Evolutionary conservation across 1,139 yeast species (phyloP), one percentile per base, ranked within the genome.

Genomic region (Kazachstania sp.): DNA sequence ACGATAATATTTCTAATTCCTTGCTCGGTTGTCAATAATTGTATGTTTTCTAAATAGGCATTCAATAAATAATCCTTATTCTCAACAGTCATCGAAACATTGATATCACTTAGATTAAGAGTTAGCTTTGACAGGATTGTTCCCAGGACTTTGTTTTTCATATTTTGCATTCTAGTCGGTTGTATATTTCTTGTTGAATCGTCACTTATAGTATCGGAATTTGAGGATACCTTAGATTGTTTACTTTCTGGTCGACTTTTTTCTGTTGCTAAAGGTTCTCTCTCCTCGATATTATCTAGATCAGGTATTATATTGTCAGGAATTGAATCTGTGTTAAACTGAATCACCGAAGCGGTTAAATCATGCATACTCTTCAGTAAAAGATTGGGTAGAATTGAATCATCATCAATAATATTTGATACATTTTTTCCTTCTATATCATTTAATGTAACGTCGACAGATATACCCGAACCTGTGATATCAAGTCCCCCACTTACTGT

Each of bases 351-450:
- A 61, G 75, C 68, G 51, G 94, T 80, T 55, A 83, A 65, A 61
- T 82, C 80, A 51, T 80, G 75, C 13, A 83, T 76, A 57, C 88
- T 74, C 66, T 80, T 83, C 0, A 84, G 82, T 49, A 83, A 61
- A 59, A 75, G 68, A 50, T 71, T 43, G 8, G 41, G 38, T 9
- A 40, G 12, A 1, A 34, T 20, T 3, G 41, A 42, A 41, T 30
- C 16, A 11, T 16, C 28, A 11, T 34, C 45, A 15, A 4, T 20
- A 16, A 6, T 19, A 13, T 39, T 23, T 15, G 5, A 20, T 19
- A n/a, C 39, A 29, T 16, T 20, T 64, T 15, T 64, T 1, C 38
- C 31, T 19, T 37, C 6, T n/a, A 2, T 11, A 26, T 35, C 23
- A 65, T 13, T 15, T 30, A 20, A 23, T n/a, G 74, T 65, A 3